Conservation (phyloP, 139 green algal species). For the Ostreobium quekettii region DNA sequence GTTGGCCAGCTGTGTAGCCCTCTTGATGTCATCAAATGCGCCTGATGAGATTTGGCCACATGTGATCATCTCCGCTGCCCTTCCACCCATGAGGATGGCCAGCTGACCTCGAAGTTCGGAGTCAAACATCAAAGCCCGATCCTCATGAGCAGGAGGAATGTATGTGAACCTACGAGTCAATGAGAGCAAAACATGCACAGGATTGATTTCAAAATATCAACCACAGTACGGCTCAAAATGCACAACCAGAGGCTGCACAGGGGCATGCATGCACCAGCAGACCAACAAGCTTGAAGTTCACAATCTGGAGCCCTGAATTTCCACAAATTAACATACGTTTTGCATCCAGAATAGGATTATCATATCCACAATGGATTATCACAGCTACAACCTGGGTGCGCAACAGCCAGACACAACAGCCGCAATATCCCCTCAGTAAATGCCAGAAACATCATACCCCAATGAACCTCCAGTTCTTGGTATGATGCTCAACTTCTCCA, state of each 20-base stretch:
- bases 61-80: slow-evolving; percentile 76
- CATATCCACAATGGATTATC: neutral
- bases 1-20: slow-evolving; percentile 77
- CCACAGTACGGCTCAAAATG: neutral
- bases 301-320: neutral
- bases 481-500: slow-evolving; percentile 80
- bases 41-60: slow-evolving; percentile 48
- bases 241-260: neutral
- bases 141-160: slow-evolving; percentile 55
- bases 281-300: neutral
- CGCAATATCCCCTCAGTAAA: slow-evolving; percentile 64
- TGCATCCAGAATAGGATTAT: too few relatives aligned
- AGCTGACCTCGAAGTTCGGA: slow-evolving; percentile 78
- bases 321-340: neutral
- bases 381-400: neutral
- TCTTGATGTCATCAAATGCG: slow-evolving; percentile 78
- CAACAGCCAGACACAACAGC: slow-evolving; percentile 43
- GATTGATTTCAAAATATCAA: neutral
- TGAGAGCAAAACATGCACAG: neutral
- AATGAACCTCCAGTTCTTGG: slow-evolving; percentile 61
- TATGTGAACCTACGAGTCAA: slow-evolving; percentile 49
- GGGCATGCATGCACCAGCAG: neutral
- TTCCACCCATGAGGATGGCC: slow-evolving; percentile 78
- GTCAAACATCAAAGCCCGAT: slow-evolving; percentile 81
- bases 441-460: slow-evolving; percentile 25